Evolutionary conservation across 2,329 filamentous ascomycete species (phyloP).

Genomic region (Uncinocarpus reesii): DNA sequence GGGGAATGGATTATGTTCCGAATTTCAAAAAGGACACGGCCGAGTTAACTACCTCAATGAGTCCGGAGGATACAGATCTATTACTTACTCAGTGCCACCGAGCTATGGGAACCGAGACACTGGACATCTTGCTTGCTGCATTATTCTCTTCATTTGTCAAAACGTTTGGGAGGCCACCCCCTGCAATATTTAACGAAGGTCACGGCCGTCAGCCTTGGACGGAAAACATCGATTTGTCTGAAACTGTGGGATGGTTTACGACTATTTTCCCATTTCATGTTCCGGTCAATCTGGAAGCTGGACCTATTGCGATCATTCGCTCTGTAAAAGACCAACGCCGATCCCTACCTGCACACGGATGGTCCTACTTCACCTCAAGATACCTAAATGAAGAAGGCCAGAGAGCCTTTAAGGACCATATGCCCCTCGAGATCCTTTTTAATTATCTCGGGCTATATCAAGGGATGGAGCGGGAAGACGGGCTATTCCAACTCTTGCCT

Average conservation of each 20-base stretch:
- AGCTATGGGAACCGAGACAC: background rate
- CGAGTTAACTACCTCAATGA: too few species aligned
- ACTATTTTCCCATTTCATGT: slow-evolving; percentile 37
- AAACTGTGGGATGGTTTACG: slow-evolving; percentile 44
- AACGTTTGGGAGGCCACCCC: slow-evolving; percentile 33
- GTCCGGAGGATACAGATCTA: too few species aligned
- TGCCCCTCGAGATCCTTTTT: slow-evolving; percentile 34
- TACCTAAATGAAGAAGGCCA: slow-evolving; percentile 21
- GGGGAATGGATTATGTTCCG: too few species aligned
- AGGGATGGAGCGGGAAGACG: slow-evolving; percentile 35
- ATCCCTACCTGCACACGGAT: slow-evolving; percentile 23
- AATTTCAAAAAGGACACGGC: too few species aligned
- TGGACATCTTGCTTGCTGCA: background rate
- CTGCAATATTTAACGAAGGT: slow-evolving; percentile 29
- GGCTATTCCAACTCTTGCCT: background rate
- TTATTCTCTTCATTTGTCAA: slow-evolving; percentile 17
- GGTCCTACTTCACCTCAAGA: slow-evolving; percentile 27
- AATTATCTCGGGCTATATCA: slow-evolving; percentile 31
- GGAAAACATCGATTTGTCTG: slow-evolving; percentile 35
- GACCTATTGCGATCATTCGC: slow-evolving; percentile 26
- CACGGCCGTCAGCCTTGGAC: slow-evolving; percentile 29
- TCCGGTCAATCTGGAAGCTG: slow-evolving; percentile 13
- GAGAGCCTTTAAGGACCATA: slow-evolving; percentile 26
- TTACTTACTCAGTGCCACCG: background rate
- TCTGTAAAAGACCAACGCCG: slow-evolving; percentile 32